Percentiles rank a stretch among this genome's conserved stretches.
These are phyloP conservation scores for Ogataea corticis DNA, from an alignment of 805 yeast genomes.

Conservation along the genomic window DNA sequence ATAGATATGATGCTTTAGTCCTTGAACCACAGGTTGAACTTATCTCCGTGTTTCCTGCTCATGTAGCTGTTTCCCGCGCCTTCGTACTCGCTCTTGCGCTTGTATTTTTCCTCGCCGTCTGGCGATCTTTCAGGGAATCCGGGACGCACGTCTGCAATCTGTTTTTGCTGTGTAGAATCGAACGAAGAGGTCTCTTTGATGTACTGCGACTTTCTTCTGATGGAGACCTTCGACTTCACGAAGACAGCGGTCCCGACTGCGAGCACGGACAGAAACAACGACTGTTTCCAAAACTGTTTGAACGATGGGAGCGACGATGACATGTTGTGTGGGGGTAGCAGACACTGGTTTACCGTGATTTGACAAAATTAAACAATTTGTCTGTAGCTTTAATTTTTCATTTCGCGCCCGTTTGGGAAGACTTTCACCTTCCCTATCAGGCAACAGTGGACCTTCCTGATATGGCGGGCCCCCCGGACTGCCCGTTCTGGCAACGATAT, in stretches of 20 bases:
- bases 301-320: slow-evolving; percentile 27
- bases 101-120: slow-evolving; percentile 38
- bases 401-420: not conserved
- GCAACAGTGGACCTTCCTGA: slow-evolving; percentile 4
- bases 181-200: slow-evolving; percentile 36
- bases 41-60: slow-evolving; percentile 44
- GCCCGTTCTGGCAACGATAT: slow-evolving; percentile 9
- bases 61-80: slow-evolving; percentile 64
- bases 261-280: slow-evolving; percentile 27
- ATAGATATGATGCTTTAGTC: slow-evolving; percentile 1
- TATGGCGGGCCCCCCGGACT: not conserved
- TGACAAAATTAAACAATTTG: too few species aligned
- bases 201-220: slow-evolving; percentile 36
- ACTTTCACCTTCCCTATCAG: not conserved
- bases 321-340: slow-evolving; percentile 1
- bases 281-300: slow-evolving; percentile 35
- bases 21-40: slow-evolving; percentile 28
- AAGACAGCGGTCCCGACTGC: slow-evolving; percentile 36
- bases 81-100: slow-evolving; percentile 62
- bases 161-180: slow-evolving; percentile 29
- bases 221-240: slow-evolving; percentile 37
- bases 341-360: too few species aligned
- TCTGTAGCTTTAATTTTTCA: not conserved
- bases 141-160: slow-evolving; percentile 32
- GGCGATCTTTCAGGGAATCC: slow-evolving; percentile 34